These are phyloP conservation scores for Cutaneotrichosporon sp. DNA, from an alignment of 1,284 basidiomycete species.

Conservation along the genomic window DNA sequence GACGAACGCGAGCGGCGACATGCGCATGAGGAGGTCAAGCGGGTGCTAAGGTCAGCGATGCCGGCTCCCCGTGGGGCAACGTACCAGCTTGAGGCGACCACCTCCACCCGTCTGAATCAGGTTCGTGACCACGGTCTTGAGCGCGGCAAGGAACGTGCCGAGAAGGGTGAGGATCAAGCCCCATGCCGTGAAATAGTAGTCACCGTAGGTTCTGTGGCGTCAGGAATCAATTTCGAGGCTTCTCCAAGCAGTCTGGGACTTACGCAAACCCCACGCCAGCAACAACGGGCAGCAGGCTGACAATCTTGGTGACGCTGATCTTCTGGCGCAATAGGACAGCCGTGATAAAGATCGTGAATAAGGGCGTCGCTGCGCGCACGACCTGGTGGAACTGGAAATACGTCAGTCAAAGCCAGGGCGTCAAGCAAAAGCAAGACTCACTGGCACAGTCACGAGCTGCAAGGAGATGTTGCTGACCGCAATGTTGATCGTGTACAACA, in stretches of 20 bases:
- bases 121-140: slow-evolving; percentile 89
- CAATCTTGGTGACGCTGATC: slow-evolving; percentile 59
- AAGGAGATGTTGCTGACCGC: slow-evolving; percentile 87
- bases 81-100: slow-evolving; percentile 50
- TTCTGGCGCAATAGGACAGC: slow-evolving; percentile 55
- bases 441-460: slow-evolving; percentile 83
- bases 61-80: slow-evolving; percentile 11
- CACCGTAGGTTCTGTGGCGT: slow-evolving; percentile 76
- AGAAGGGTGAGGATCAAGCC: slow-evolving; percentile 82
- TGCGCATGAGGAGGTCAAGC: slow-evolving; percentile 77
- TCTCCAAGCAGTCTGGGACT: slow-evolving; percentile 46
- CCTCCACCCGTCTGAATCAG: slow-evolving; percentile 62
- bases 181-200: slow-evolving; percentile 80
- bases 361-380: slow-evolving; percentile 83
- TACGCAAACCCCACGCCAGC: slow-evolving; percentile 85
- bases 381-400: slow-evolving; percentile 93
- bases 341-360: slow-evolving; percentile 82
- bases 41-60: slow-evolving; percentile 63
- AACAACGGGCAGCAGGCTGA: slow-evolving; percentile 82
- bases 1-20: slow-evolving; percentile 83
- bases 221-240: background rate
- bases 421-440: slow-evolving; percentile 55
- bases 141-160: slow-evolving; percentile 82
- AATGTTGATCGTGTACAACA: slow-evolving; percentile 88
- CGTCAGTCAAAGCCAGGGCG: too few species aligned